Evolutionary conservation across 345 rosid genomes (phyloP).

Genomic region (Diplotaxis tenuifolia): DNA sequence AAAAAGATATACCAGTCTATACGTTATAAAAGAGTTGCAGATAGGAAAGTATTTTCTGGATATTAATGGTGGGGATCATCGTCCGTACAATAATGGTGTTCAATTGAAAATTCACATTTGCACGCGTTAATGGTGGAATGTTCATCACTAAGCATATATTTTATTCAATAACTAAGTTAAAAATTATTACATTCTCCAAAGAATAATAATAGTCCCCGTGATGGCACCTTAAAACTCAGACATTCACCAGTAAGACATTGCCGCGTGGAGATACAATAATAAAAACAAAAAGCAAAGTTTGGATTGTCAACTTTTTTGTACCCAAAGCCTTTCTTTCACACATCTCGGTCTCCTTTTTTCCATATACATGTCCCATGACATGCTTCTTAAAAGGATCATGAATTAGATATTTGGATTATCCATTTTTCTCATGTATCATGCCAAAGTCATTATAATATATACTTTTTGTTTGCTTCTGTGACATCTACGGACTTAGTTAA

Average conservation of each 20-base stretch:
- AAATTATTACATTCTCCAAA: not conserved
- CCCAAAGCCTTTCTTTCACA: conserved; percentile 26
- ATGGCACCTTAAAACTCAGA: conserved; percentile 20
- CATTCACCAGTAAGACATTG: not conserved
- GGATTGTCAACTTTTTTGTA: conserved; percentile 26
- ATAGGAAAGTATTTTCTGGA: conserved; percentile 7
- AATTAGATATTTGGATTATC: conserved; percentile 39
- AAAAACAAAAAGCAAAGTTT: not conserved
- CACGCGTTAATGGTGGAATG: conserved; percentile 32
- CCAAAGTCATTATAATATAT: conserved; percentile 2
- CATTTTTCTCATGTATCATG: conserved; percentile 18
- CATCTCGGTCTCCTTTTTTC: conserved; percentile 16
- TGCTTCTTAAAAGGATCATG: conserved; percentile 50
- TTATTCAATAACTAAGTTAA: not conserved
- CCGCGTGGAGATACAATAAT: not conserved
- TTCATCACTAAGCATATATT: conserved; percentile 27
- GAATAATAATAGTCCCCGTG: conserved; percentile 11
- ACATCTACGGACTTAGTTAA: conserved; percentile 24
- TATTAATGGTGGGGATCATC: conserved; percentile 25
- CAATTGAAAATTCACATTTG: conserved; percentile 20
- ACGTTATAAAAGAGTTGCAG: not conserved
- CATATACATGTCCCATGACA: conserved; percentile 63
- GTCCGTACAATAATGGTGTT: conserved; percentile 31
- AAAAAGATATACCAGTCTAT: no score
- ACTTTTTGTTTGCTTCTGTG: conserved; percentile 14